A percentile compares a stretch with the other conserved stretches of the same genome.
These are phyloP conservation scores for Senna siamea DNA, from an alignment of 306 rosid genomes.

Conservation along the genomic window DNA sequence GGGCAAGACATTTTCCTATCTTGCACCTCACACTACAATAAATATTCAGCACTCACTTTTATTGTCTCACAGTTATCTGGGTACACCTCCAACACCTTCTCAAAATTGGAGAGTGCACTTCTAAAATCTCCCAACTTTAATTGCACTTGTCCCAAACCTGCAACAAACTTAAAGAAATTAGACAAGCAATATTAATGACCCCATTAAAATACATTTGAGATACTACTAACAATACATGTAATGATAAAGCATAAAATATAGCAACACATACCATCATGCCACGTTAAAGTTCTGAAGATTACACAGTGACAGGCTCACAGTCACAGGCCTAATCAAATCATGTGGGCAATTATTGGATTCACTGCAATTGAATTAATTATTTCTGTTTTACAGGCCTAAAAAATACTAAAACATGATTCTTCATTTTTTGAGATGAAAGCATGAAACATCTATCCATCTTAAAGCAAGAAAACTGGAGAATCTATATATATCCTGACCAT, in stretches of 20 bases:
- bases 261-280: slow-evolving; percentile 30
- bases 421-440: slow-evolving; percentile 3
- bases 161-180: slow-evolving; percentile 38
- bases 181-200: slow-evolving; percentile 16
- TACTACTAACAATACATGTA: not conserved
- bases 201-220: slow-evolving; percentile 28
- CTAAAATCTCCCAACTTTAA: slow-evolving; percentile 91
- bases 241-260: slow-evolving; percentile 12
- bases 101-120: slow-evolving; percentile 91
- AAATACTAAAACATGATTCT: slow-evolving; percentile 29
- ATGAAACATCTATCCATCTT: slow-evolving; percentile 7
- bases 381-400: not conserved
- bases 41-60: slow-evolving; percentile 62
- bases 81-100: slow-evolving; percentile 88
- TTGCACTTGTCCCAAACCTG: slow-evolving; percentile 98
- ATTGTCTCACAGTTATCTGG: slow-evolving; percentile 92
- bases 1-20: slow-evolving; percentile 23
- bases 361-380: not conserved
- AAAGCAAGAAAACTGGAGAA: slow-evolving; percentile 7
- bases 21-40: slow-evolving; percentile 23
- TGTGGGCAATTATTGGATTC: not conserved
- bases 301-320: not conserved
- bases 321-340: slow-evolving; percentile 26
- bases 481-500: slow-evolving; percentile 9
- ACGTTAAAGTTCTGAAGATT: slow-evolving; percentile 27